A percentile compares a stretch with the other conserved stretches of the same genome.
These are phyloP conservation scores for Capronia americana DNA, from an alignment of 2,329 filamentous ascomycete genomes.

Conservation along the genomic window DNA sequence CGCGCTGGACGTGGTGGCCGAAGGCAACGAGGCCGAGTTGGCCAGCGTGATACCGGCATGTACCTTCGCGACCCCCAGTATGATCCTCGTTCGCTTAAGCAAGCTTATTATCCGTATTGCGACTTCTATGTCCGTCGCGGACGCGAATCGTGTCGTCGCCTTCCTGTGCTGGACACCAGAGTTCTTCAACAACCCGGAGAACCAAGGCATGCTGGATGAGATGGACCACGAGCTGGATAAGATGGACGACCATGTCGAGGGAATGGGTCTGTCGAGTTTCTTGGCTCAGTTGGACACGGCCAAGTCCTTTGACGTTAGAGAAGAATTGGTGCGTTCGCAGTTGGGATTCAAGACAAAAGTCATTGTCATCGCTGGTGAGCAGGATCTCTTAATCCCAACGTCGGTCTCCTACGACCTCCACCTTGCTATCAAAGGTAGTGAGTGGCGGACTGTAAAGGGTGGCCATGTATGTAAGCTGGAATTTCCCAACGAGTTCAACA, in stretches of 20 bases:
- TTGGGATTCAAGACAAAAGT: constrained; percentile 16
- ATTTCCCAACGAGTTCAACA: constrained; percentile 18
- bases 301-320: constrained; percentile 10
- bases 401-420: constrained; percentile 10
- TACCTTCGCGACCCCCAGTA: constrained; percentile 6
- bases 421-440: constrained; percentile 4
- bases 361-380: constrained; percentile 15
- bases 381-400: constrained; percentile 12
- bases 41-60: constrained; percentile 15
- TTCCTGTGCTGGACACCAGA: constrained; percentile 12
- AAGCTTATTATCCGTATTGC: constrained; percentile 1
- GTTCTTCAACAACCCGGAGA: constrained; percentile 14
- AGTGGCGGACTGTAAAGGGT: constrained; percentile 13
- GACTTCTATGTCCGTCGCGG: constrained; percentile 4
- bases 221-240: constrained; percentile 15
- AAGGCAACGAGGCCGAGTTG: constrained; percentile 19
- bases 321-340: constrained; percentile 16
- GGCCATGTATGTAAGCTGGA: constrained; percentile 17
- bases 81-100: constrained; percentile 1
- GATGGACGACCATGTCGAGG: constrained; percentile 16
- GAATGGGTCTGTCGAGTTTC: constrained; percentile 19
- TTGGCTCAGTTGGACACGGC: constrained; percentile 15
- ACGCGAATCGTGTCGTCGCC: constrained; percentile 8
- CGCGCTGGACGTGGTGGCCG: constrained; percentile 17
- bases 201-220: constrained; percentile 16